Conservation (phyloP, 208 protist genomes). For the Tritrichomonas foetus region DNA sequence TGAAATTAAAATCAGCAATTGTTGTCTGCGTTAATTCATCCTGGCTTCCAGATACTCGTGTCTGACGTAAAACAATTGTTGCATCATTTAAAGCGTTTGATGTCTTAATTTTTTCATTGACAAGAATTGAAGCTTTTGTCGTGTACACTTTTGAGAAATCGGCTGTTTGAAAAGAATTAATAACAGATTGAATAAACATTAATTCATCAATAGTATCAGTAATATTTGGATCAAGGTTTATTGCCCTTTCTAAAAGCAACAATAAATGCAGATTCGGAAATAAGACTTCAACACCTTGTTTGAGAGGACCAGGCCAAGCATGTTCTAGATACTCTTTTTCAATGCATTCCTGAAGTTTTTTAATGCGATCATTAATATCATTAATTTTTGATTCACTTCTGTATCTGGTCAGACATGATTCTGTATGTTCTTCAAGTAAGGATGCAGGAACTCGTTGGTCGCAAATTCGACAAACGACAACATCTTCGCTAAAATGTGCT, state of each 20-base stretch:
- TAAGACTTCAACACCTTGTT: background rate
- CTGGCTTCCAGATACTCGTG: too few species aligned
- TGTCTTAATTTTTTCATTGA: background rate
- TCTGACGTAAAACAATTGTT: too few species aligned
- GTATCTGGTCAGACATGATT: background rate
- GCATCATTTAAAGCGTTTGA: background rate
- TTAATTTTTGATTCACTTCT: background rate
- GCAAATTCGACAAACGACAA: background rate
- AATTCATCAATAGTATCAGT: background rate
- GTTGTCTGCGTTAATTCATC: background rate
- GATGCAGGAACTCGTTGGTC: background rate
- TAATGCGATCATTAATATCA: background rate
- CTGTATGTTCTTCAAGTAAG: background rate
- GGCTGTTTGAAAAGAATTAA: background rate
- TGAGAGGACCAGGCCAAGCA: background rate
- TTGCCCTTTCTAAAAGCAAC: background rate
- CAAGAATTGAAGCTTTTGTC: background rate
- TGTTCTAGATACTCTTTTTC: background rate
- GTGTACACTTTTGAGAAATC: background rate
- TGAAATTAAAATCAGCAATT: slow-evolving; percentile 63
- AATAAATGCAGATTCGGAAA: background rate
- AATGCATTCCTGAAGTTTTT: background rate
- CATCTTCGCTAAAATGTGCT: background rate
- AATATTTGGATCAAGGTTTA: background rate
- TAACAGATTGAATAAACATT: background rate